Evolutionary conservation across 179 eudicot genomes (phyloP).

Genomic region (Drosera spatulata): DNA sequence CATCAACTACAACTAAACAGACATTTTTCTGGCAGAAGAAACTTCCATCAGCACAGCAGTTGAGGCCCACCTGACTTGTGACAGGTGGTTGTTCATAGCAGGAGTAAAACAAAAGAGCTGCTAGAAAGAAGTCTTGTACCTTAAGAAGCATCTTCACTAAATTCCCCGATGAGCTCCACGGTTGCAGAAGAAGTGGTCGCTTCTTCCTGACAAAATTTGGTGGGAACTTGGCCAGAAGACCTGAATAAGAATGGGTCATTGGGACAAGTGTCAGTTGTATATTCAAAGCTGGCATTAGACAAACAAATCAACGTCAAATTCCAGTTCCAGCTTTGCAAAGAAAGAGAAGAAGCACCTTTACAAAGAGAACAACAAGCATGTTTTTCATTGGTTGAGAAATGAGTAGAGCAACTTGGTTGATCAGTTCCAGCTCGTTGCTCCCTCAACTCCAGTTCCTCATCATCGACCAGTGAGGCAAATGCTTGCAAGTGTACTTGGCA

Average conservation of each 20-base stretch:
- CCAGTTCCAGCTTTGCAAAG: no score
- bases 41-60: no score
- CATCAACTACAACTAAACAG: no score
- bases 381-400: slow-evolving; percentile 46
- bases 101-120: no score
- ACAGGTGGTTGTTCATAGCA: no score
- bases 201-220: slow-evolving; percentile 68
- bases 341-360: slow-evolving; percentile 49
- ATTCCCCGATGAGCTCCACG: slow-evolving; percentile 76
- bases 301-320: no score
- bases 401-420: slow-evolving; percentile 62
- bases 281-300: background rate
- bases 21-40: no score
- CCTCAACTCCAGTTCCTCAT: slow-evolving; percentile 87
- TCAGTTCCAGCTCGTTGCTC: slow-evolving; percentile 66
- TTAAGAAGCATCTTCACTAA: slow-evolving; percentile 81
- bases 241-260: slow-evolving; percentile 19
- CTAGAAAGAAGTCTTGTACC: slow-evolving; percentile 22
- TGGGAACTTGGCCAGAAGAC: slow-evolving; percentile 81
- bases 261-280: background rate
- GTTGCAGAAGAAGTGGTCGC: slow-evolving; percentile 49
- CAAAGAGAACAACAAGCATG: slow-evolving; percentile 73
- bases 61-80: no score
- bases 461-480: slow-evolving; percentile 47
- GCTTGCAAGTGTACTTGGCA: slow-evolving; percentile 30